These are phyloP conservation scores for Amylostereum areolatum DNA, from an alignment of 1,284 basidiomycete species.

Conservation along the genomic window DNA sequence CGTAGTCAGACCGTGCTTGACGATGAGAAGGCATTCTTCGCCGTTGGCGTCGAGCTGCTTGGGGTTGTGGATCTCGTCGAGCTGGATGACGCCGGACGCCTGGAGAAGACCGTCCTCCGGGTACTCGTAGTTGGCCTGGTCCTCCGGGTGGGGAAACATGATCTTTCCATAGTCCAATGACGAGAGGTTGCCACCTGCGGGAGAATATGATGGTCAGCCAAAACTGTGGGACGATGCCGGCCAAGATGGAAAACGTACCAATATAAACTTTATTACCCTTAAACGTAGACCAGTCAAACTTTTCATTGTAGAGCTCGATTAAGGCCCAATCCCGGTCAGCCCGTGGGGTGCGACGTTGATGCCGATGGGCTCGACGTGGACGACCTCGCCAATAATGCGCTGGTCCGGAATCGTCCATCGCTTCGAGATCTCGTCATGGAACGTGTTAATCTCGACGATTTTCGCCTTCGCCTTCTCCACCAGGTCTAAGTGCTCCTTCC, in stretches of 20 bases:
- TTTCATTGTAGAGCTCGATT: slow-evolving; percentile 14
- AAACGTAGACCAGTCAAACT: slow-evolving; percentile 12
- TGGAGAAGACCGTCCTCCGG: slow-evolving; percentile 21
- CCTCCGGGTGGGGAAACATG: slow-evolving; percentile 3
- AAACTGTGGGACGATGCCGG: slow-evolving; percentile 3
- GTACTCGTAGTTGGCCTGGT: neutral
- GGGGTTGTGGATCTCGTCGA: slow-evolving; percentile 19
- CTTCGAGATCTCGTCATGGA: slow-evolving; percentile 12
- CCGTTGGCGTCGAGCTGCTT: slow-evolving; percentile 16
- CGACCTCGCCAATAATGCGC: slow-evolving; percentile 15
- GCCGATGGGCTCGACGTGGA: slow-evolving; percentile 15
- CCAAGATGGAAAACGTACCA: slow-evolving; percentile 15
- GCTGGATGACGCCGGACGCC: slow-evolving; percentile 12
- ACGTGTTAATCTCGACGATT: slow-evolving; percentile 8
- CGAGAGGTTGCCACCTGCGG: neutral
- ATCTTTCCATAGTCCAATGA: slow-evolving; percentile 1
- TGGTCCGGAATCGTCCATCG: slow-evolving; percentile 1
- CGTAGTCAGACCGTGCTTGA: slow-evolving; percentile 21
- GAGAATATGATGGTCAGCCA: neutral
- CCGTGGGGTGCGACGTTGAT: slow-evolving; percentile 3
- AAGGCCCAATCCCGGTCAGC: slow-evolving; percentile 15
- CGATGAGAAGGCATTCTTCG: slow-evolving; percentile 17
- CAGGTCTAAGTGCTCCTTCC: slow-evolving; percentile 1
- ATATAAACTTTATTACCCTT: slow-evolving; percentile 16
- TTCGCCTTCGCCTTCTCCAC: slow-evolving; percentile 8